Evolutionary conservation across 192 early-diverging fungal species (phyloP), one percentile per base, ranked within the genome.

Genomic region (Coemansia sp.): DNA sequence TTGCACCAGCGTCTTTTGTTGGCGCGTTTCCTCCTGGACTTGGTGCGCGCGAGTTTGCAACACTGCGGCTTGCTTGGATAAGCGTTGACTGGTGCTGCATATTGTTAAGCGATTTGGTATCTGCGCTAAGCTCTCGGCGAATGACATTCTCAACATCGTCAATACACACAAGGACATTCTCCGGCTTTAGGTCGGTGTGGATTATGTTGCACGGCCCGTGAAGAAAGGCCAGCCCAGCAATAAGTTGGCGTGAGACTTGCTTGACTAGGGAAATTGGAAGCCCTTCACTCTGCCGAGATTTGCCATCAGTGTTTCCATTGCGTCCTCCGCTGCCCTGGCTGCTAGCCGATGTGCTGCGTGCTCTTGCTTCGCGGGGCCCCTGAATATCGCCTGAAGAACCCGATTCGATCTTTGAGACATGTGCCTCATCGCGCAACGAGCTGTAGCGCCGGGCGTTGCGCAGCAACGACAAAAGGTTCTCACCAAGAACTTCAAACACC

Each of bases 181-280:
- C 97, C 12, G 96, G 97, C 68, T 99, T 99, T 45, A 99, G 75
- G 76, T 99, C 97, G 0, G 97, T 99, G 82, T 99, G 97, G 61
- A 99, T 97, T 66, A 99, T 95, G 35, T 89, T 88, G 83, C 97
- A 99, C 51, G 92, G 89, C 3, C 89, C 84, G 78, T 99, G 97
- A 71, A 99, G 85, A 73, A 96, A 99, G 61, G 96, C 95, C 67
- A 99, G 74, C 4, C 93, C 96, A 73, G 93, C 85, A 26, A 97
- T 84, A 16, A 97, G 89, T 76, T 99, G 97, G 66, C 92, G 89
- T 8, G 91, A 85, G 58, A 99, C 92, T 53, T 95, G 91, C 73
- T 93, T 94, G 59, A 99, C 97, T 43, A 98, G 85, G 36, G 85
- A 85, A 4, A 89, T 62, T 1, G 96, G 94, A 20, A 99, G 90